Evolutionary conservation across 805 yeast species (phyloP).

Genomic region (Wickerhamiella parazyma): DNA sequence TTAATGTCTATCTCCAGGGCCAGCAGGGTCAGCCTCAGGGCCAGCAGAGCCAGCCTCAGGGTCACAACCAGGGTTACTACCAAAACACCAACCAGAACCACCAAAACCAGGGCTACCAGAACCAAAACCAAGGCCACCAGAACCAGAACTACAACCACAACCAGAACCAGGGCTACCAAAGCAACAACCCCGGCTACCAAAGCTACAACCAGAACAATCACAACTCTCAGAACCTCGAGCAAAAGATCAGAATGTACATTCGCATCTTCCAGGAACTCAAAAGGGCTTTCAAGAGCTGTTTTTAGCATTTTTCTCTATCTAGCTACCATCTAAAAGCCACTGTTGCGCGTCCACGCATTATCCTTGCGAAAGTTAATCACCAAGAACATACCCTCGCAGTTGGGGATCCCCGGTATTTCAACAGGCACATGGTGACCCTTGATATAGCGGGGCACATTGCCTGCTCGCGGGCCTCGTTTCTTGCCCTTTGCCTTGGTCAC

Average conservation of each 20-base stretch:
- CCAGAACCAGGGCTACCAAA: constrained; percentile 5
- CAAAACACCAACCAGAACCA: constrained; percentile 8
- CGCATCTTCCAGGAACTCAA: constrained; percentile 17
- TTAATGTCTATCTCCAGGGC: constrained; percentile 45
- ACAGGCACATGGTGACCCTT: no score
- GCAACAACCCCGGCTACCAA: constrained; percentile 10
- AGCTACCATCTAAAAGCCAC: no score
- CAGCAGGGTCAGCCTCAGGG: constrained; percentile 15
- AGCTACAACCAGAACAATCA: constrained; percentile 15
- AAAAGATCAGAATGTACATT: constrained; percentile 9
- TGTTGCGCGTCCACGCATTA: no score
- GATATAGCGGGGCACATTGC: no score
- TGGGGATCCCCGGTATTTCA: no score
- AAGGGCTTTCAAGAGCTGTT: constrained; percentile 13
- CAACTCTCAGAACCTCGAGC: constrained; percentile 15
- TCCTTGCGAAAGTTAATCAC: no score
- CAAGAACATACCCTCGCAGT: no score
- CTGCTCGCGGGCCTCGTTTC: no score
- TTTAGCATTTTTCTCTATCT: not conserved
- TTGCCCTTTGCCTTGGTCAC: no score
- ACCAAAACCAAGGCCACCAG: constrained; percentile 11
- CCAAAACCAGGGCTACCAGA: constrained; percentile 10
- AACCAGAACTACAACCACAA: constrained; percentile 2
- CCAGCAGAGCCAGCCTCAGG: constrained; percentile 5
- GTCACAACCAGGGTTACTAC: constrained; percentile 12